These are phyloP conservation scores for Teunomyces atbi DNA, from an alignment of 805 yeast species.

Conservation along the genomic window DNA sequence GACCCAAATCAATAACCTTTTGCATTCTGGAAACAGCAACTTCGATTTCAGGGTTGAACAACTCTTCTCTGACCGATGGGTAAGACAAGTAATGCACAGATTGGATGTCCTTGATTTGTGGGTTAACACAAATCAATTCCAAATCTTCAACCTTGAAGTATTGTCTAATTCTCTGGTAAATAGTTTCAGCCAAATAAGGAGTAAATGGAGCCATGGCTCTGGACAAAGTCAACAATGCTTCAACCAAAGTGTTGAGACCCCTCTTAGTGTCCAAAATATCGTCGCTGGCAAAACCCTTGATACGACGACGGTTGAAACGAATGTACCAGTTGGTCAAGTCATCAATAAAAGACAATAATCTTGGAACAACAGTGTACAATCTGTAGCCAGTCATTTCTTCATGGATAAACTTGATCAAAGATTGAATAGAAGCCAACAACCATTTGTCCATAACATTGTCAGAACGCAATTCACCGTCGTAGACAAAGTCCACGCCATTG, in stretches of 20 bases:
- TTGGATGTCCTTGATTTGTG: constrained; percentile 56
- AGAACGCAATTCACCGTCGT: constrained; percentile 61
- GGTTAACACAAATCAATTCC: constrained; percentile 37
- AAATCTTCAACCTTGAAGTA: constrained; percentile 62
- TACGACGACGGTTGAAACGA: constrained; percentile 95
- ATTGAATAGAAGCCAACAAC: constrained; percentile 95
- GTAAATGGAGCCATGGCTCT: constrained; percentile 99
- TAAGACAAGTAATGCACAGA: constrained; percentile 94
- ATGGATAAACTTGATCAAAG: constrained; percentile 82
- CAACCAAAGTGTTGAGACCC: constrained; percentile 89
- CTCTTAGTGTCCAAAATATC: constrained; percentile 80
- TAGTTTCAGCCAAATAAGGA: constrained; percentile 89
- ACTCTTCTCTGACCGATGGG: constrained; percentile 78
- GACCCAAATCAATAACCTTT: constrained; percentile 91
- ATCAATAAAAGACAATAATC: constrained; percentile 82
- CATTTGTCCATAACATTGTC: constrained; percentile 96
- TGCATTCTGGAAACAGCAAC: constrained; percentile 93
- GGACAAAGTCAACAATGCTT: constrained; percentile 81
- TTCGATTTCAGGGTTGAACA: constrained; percentile 81
- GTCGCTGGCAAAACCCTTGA: constrained; percentile 78
- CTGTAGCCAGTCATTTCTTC: constrained; percentile 87
- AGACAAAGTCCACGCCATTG: constrained; percentile 66
- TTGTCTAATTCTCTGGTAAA: constrained; percentile 71
- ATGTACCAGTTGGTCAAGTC: constrained; percentile 98
- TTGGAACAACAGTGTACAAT: constrained; percentile 94